Evolutionary conservation across 2,329 filamentous ascomycete genomes (phyloP), one percentile per base, ranked within the genome.

Genomic region (Zalaria sp.): DNA sequence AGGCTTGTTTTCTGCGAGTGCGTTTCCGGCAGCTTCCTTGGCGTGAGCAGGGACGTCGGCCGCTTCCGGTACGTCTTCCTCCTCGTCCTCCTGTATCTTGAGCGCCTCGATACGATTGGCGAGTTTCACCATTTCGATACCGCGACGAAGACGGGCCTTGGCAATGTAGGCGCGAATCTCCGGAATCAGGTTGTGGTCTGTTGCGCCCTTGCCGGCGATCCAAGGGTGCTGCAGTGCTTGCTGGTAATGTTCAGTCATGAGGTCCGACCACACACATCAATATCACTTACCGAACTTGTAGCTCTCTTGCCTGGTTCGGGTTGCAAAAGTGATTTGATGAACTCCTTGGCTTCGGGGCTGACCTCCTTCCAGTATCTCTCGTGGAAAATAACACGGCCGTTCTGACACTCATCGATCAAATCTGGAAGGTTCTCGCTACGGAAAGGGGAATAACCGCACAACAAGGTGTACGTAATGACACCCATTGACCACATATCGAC

Each of bases 401-500:
- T 79, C 54, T 77, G 86, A 66, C 88, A 96, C 65, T 98, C 91
- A 48, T 95, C 85, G 51, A 98, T 93, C 50, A 98, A 72, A 55
- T 96, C 91, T 50, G 82, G 75, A 38, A 98, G 71, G 55, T 84
- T 94, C 68, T 98, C 91, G 47, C 87, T 91, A 51, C 91, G 81
- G 75, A 98, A 98, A 18, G 91, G 91, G 36, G 89, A 95, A 69
- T 98, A 98, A 52, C 91, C 91, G 60, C 93, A 98, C 40, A 98
- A 82, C 27, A 98, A 73, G 10, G 91, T 98, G 66, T 98, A 98
- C 35, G 91, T 96, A 56, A 98, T 98, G 56, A 98, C 91, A 47
- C 91, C 91, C 65, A 98, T 75, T 3, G 91, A 96, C 91, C 91
- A 98, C 85, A 98, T 94, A 59, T 98, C 91, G 29, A 96, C 91